A percentile compares a stretch with the other conserved stretches of the same genome.
phyloP scores from a whole-genome alignment of 345 rosid species.

The Moricandia moricandioides region DNA sequence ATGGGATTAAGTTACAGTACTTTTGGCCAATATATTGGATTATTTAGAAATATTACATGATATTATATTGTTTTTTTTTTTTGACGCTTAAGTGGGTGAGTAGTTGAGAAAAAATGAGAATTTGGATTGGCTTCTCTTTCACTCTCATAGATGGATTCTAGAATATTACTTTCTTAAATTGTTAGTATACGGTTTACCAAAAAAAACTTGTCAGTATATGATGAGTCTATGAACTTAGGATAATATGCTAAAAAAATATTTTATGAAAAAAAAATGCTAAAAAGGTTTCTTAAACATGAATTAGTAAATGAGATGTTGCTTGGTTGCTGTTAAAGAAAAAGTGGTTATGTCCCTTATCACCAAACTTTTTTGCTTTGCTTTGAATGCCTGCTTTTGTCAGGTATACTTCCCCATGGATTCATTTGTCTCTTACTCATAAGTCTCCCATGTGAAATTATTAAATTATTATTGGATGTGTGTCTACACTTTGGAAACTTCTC shows the following conservation, averaged over 20 bases:
- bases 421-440: constrained; percentile 38
- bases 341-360: constrained; percentile 31
- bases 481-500: constrained; percentile 39
- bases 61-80: not conserved
- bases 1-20: constrained; percentile 1
- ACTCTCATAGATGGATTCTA: not conserved
- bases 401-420: constrained; percentile 36
- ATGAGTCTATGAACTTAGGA: not conserved
- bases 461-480: constrained; percentile 17
- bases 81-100: not conserved
- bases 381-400: constrained; percentile 41
- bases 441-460: constrained; percentile 35
- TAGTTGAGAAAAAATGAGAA: not conserved
- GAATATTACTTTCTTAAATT: not conserved
- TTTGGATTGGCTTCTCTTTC: constrained; percentile 9
- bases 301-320: not conserved
- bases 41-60: not conserved
- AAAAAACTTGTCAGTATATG: not conserved
- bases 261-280: not conserved
- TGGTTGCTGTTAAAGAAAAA: not conserved
- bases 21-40: not conserved
- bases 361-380: constrained; percentile 35
- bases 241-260: not conserved
- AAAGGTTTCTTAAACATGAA: not conserved
- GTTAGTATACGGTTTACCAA: not conserved